These are phyloP conservation scores for Neonectria neomacrospora DNA, from an alignment of 2,329 filamentous ascomycete genomes.

Conservation along the genomic window DNA sequence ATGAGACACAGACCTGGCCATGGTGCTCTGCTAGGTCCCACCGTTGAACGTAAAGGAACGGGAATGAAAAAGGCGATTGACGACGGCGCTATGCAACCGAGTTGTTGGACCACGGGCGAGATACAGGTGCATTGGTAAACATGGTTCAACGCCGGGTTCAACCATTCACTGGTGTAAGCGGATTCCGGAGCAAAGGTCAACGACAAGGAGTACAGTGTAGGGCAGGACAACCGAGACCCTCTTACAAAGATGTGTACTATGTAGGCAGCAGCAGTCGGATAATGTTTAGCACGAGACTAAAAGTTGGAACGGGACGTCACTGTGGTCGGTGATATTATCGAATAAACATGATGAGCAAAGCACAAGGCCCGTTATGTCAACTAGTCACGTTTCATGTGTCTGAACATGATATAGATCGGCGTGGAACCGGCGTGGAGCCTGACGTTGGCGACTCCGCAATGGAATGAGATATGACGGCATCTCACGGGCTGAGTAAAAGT, in stretches of 20 bases:
- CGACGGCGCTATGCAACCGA: not conserved
- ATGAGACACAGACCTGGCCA: not conserved
- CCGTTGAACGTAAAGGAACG: not conserved
- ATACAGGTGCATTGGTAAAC: not conserved
- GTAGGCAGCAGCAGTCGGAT: constrained; percentile 1
- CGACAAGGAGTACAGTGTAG: not conserved
- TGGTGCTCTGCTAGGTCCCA: not conserved
- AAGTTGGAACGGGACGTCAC: constrained; percentile 16
- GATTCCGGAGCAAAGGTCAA: not conserved
- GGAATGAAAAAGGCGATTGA: not conserved
- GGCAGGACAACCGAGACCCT: no score
- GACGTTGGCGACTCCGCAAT: constrained; percentile 11
- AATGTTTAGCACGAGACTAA: constrained; percentile 3
- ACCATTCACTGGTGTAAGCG: not conserved
- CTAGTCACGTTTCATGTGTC: not conserved
- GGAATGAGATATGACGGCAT: constrained; percentile 43
- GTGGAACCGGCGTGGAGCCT: constrained; percentile 10
- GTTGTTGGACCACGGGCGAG: not conserved
- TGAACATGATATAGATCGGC: constrained; percentile 10
- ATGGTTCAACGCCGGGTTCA: not conserved
- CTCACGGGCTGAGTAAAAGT: not conserved
- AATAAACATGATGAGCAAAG: not conserved
- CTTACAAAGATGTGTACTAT: no score
- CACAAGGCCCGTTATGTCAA: constrained; percentile 19
- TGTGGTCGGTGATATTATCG: not conserved